Evolutionary conservation across 768 basidiomycete species (phyloP).

Genomic region (Mrakia gelida): DNA sequence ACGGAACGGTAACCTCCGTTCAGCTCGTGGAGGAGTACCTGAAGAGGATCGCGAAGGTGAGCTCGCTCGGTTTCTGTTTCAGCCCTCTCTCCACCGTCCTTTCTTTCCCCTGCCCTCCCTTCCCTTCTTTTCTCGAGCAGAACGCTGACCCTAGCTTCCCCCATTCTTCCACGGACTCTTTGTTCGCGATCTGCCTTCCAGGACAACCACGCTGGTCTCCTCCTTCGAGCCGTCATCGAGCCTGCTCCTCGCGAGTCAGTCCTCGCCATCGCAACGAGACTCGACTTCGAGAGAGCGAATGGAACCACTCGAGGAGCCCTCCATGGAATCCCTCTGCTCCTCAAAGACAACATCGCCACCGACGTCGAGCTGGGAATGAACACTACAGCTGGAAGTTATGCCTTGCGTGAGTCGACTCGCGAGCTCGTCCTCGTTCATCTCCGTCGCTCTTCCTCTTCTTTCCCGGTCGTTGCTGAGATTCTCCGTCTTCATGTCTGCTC

Average conservation of each 20-base stretch:
- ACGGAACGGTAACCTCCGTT: constrained; percentile 36
- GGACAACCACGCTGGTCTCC: constrained; percentile 39
- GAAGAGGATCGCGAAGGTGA: constrained; percentile 3
- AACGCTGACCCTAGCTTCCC: too few species aligned
- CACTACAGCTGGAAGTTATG: constrained; percentile 39
- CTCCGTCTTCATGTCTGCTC: not conserved
- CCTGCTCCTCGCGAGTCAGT: constrained; percentile 36
- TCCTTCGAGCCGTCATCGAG: constrained; percentile 39
- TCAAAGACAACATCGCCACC: constrained; percentile 42
- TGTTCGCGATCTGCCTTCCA: not conserved
- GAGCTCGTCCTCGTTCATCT: too few species aligned
- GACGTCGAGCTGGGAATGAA: constrained; percentile 38
- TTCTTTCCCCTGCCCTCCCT: too few species aligned
- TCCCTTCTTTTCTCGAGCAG: not conserved
- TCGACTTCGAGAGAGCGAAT: constrained; percentile 36
- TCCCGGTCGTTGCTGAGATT: not conserved
- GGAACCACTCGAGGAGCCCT: constrained; percentile 32
- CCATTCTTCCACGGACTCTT: not conserved
- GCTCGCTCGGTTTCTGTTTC: not conserved
- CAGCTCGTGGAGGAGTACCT: constrained; percentile 37
- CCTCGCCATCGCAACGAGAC: constrained; percentile 34
- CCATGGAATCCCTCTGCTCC: constrained; percentile 40
- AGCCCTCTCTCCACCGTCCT: too few species aligned
- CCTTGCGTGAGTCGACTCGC: constrained; percentile 18
- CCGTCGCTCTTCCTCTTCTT: not conserved